phyloP scores from a whole-genome alignment of 2,329 filamentous ascomycete genomes.

The Venturia nashicola region DNA sequence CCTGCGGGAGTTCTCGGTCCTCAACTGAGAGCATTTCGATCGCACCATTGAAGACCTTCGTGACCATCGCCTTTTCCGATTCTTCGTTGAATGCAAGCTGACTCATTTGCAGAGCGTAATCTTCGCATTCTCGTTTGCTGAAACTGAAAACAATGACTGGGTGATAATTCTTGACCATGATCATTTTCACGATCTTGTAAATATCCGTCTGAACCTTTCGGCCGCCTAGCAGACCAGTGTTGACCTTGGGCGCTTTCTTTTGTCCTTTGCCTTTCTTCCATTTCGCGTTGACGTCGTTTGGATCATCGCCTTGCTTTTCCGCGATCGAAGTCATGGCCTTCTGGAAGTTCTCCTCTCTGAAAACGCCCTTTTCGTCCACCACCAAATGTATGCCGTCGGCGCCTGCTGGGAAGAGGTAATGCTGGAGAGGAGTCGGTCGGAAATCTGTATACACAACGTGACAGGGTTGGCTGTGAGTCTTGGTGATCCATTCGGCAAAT shows the following conservation, averaged over 20 bases:
- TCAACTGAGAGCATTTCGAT: constrained; percentile 88
- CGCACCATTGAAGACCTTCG: constrained; percentile 85
- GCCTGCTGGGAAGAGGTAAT: constrained; percentile 93
- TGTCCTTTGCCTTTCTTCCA: constrained; percentile 70
- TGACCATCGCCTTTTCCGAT: constrained; percentile 87
- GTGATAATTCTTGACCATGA: constrained; percentile 94
- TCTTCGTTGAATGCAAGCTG: constrained; percentile 90
- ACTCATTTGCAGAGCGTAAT: constrained; percentile 76
- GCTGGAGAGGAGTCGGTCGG: constrained; percentile 87
- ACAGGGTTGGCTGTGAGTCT: constrained; percentile 93
- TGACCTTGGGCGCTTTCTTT: constrained; percentile 80
- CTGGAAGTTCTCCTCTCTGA: constrained; percentile 95
- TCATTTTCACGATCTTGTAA: constrained; percentile 97
- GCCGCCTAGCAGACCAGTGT: constrained; percentile 44
- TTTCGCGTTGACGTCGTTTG: constrained; percentile 66
- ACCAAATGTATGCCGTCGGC: constrained; percentile 88
- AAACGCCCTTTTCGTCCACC: constrained; percentile 92
- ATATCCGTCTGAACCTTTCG: constrained; percentile 63
- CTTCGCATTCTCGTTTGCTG: constrained; percentile 94
- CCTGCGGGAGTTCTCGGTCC: constrained; percentile 79
- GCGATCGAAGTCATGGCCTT: constrained; percentile 86
- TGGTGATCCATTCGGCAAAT: constrained; percentile 98
- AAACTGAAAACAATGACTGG: constrained; percentile 99
- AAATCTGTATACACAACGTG: constrained; percentile 99
- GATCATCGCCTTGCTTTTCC: constrained; percentile 74